phyloP scores from a whole-genome alignment of 2,329 filamentous ascomycete genomes.

The Teratosphaeria pseudoeucalypti region DNA sequence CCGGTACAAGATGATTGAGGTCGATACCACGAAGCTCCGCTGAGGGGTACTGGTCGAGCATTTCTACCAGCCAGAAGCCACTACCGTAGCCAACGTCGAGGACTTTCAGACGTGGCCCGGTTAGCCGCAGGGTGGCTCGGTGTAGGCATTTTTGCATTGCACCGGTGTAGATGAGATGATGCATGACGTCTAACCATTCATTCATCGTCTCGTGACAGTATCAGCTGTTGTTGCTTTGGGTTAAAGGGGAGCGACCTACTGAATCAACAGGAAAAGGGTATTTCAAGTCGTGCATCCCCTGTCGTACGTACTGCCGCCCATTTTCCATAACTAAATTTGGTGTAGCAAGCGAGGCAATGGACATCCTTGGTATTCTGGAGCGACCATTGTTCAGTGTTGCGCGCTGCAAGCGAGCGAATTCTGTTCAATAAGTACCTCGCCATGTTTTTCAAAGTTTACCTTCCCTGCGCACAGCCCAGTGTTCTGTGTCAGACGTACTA shows the following conservation, averaged over 20 bases:
- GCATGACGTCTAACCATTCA: constrained; percentile 6
- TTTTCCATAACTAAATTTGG: neutral
- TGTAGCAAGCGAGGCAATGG: neutral
- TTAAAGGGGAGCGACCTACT: neutral
- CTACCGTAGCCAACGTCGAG: constrained; percentile 72
- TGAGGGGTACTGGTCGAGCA: constrained; percentile 52
- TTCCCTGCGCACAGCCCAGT: neutral
- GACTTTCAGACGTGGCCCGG: constrained; percentile 23
- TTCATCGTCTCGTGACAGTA: constrained; percentile 2
- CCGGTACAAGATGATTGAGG: constrained; percentile 3
- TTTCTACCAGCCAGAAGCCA: constrained; percentile 82
- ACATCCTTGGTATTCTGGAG: neutral
- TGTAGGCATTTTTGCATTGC: constrained; percentile 2
- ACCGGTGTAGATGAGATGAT: constrained; percentile 4
- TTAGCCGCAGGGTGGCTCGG: neutral
- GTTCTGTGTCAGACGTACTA: neutral
- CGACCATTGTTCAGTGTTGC: neutral
- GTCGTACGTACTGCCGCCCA: neutral
- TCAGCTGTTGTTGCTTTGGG: neutral
- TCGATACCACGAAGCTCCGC: constrained; percentile 19
- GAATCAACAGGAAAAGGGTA: constrained; percentile 3
- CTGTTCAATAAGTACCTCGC: neutral
- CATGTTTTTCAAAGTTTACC: neutral
- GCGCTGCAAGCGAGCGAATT: neutral
- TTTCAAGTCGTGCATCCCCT: neutral